Evolutionary conservation across 352 stramenopile species (phyloP).

Genomic region (Phytophthora pini): DNA sequence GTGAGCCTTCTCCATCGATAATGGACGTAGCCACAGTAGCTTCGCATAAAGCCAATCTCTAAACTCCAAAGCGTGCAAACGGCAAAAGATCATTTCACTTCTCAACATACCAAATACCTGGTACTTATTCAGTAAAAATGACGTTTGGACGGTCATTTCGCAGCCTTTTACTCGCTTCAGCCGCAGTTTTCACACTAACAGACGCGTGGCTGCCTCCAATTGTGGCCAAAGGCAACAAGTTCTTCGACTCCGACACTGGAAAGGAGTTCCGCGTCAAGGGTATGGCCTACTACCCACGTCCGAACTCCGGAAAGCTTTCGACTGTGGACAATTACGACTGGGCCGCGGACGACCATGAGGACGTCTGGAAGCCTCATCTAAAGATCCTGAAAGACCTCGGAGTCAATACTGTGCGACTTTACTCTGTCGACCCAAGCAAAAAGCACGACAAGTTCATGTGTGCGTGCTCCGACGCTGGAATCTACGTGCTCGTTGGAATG

Average conservation of each 20-base stretch:
- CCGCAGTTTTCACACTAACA: not conserved
- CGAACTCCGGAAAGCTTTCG: constrained; percentile 61
- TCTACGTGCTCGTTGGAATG: constrained; percentile 79
- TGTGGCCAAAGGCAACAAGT: constrained; percentile 80
- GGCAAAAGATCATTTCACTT: no score
- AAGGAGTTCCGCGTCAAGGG: constrained; percentile 74
- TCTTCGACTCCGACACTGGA: constrained; percentile 76
- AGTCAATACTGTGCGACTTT: constrained; percentile 73
- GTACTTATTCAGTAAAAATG: no score
- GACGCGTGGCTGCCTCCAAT: constrained; percentile 56
- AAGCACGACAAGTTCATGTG: constrained; percentile 87
- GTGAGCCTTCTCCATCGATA: no score
- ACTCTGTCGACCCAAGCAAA: constrained; percentile 65
- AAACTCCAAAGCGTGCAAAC: no score
- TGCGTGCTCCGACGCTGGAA: constrained; percentile 61
- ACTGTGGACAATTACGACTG: constrained; percentile 72
- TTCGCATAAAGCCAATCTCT: no score
- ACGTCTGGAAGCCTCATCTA: constrained; percentile 61
- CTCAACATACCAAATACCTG: no score
- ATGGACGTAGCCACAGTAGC: no score
- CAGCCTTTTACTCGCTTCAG: no score
- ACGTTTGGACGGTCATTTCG: no score
- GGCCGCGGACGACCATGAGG: constrained; percentile 61
- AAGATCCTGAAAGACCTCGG: constrained; percentile 58
- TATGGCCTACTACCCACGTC: constrained; percentile 74